These are phyloP conservation scores for Neurospora sp. DNA, from an alignment of 2,329 filamentous ascomycete species.

Conservation along the genomic window DNA sequence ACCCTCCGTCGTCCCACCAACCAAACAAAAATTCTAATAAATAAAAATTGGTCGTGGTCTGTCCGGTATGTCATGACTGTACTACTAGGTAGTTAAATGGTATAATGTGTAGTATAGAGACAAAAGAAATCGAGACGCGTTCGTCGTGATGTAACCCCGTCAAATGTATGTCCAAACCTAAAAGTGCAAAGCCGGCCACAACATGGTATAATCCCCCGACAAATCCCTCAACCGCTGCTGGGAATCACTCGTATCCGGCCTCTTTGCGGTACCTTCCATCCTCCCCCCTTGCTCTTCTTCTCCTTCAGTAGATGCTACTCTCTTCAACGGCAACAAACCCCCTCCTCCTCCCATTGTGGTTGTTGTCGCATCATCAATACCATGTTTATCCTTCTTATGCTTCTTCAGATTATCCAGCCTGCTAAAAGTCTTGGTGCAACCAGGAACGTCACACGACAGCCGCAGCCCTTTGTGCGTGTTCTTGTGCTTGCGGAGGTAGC, in stretches of 20 bases:
- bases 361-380: conserved; percentile 7
- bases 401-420: conserved; percentile 23
- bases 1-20: background rate
- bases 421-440: conserved; percentile 21
- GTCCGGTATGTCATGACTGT: background rate
- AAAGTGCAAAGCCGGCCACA: conserved; percentile 19
- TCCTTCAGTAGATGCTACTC: background rate
- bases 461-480: conserved; percentile 21
- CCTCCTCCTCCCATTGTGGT: background rate
- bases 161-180: background rate
- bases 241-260: conserved; percentile 11
- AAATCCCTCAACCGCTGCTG: conserved; percentile 13
- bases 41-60: too few species aligned
- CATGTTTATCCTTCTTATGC: conserved; percentile 22
- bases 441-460: conserved; percentile 17
- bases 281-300: conserved; percentile 11
- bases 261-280: conserved; percentile 6
- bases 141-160: background rate
- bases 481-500: conserved; percentile 24
- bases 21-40: too few species aligned
- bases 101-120: background rate
- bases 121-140: background rate
- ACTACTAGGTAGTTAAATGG: background rate
- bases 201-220: conserved; percentile 16
- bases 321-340: conserved; percentile 7